phyloP scores from a whole-genome alignment of 2,329 filamentous ascomycete genomes.

The Ambrosiella beaveri region DNA sequence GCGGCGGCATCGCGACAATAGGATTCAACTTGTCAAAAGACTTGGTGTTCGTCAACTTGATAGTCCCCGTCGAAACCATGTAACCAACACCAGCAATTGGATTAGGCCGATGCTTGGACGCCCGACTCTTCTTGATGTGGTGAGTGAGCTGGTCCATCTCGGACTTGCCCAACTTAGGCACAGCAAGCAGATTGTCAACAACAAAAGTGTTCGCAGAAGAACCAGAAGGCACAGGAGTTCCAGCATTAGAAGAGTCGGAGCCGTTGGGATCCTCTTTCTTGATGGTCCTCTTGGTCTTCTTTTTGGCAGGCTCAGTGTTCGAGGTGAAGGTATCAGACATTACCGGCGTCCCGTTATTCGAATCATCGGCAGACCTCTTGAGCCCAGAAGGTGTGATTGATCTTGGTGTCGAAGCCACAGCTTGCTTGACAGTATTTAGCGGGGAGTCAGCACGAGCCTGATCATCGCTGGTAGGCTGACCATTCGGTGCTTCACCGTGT shows the following conservation, averaged over 20 bases:
- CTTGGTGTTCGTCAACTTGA: constrained; percentile 27
- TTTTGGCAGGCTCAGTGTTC: constrained; percentile 18
- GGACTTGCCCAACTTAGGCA: constrained; percentile 14
- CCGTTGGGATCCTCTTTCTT: constrained; percentile 22
- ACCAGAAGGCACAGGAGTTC: not conserved
- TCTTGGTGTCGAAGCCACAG: constrained; percentile 9
- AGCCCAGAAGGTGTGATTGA: constrained; percentile 16
- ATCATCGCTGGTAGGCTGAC: constrained; percentile 7
- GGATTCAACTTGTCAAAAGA: constrained; percentile 29
- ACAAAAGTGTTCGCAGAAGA: not conserved
- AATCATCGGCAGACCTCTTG: constrained; percentile 15
- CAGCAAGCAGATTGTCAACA: constrained; percentile 20
- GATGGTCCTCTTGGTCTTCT: constrained; percentile 23
- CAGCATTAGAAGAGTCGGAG: not conserved
- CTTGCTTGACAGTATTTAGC: constrained; percentile 11
- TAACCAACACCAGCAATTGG: constrained; percentile 24
- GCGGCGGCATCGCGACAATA: constrained; percentile 25
- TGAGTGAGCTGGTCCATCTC: constrained; percentile 20
- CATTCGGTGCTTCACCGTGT: constrained; percentile 16
- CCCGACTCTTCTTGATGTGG: constrained; percentile 23
- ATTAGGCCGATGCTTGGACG: constrained; percentile 23
- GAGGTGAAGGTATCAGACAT: not conserved
- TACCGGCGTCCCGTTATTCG: constrained; percentile 14
- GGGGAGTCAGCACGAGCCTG: constrained; percentile 14
- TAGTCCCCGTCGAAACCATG: constrained; percentile 22